phyloP scores from a whole-genome alignment of 805 yeast genomes.

The Candida railenensis region DNA sequence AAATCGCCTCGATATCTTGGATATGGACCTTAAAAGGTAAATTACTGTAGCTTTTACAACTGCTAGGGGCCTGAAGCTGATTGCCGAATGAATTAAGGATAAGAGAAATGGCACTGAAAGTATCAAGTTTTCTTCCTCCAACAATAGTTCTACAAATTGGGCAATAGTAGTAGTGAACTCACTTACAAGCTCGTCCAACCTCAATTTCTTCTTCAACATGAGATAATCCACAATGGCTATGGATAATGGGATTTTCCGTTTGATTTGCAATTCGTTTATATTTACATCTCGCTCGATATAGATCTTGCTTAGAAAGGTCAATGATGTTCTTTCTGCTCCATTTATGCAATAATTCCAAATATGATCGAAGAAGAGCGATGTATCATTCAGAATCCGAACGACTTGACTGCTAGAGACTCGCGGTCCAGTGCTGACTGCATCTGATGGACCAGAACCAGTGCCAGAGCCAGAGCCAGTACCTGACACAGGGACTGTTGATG shows the following conservation, averaged over 20 bases:
- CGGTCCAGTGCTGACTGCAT: background rate
- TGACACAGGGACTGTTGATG: background rate
- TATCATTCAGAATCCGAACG: conserved; percentile 29
- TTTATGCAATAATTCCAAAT: conserved; percentile 35
- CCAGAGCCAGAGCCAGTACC: background rate
- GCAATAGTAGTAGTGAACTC: conserved; percentile 30
- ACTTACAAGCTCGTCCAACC: conserved; percentile 51
- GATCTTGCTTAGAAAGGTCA: conserved; percentile 31
- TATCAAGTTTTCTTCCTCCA: conserved; percentile 23
- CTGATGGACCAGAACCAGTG: background rate
- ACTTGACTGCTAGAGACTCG: conserved; percentile 12
- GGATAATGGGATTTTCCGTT: conserved; percentile 30
- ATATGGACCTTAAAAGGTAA: conserved; percentile 14
- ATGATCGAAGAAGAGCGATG: conserved; percentile 32
- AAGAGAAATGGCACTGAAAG: conserved; percentile 60
- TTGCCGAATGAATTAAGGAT: conserved; percentile 52
- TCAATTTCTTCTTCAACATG: conserved; percentile 39
- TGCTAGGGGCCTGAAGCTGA: conserved; percentile 65
- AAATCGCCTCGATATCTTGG: conserved; percentile 16
- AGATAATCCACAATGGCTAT: conserved; percentile 41
- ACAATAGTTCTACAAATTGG: conserved; percentile 28
- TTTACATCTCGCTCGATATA: conserved; percentile 22
- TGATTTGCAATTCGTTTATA: conserved; percentile 19
- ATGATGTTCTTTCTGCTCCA: conserved; percentile 32
- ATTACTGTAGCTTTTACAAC: conserved; percentile 35